Evolutionary conservation across 1,139 yeast genomes (phyloP).

Genomic region (Hyphopichia wangnamkhiaoensis): DNA sequence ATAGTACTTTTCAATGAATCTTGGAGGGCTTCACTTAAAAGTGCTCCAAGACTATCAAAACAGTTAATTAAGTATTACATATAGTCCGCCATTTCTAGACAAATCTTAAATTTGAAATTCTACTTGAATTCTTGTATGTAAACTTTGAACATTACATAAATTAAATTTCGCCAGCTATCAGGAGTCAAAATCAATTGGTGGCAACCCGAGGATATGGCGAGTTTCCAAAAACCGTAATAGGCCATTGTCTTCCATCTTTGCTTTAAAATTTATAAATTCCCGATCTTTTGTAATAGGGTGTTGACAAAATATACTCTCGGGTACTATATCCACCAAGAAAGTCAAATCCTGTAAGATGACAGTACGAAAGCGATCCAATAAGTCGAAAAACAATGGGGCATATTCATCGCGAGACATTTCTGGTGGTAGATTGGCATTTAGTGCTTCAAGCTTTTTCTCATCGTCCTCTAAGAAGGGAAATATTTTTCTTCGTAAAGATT

Average conservation of each 20-base stretch:
- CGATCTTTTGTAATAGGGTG: slow-evolving; percentile 8
- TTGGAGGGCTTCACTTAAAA: too few species aligned
- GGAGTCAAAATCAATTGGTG: too few species aligned
- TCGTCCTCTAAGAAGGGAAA: slow-evolving; percentile 10
- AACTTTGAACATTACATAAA: too few species aligned
- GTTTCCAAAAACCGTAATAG: too few species aligned
- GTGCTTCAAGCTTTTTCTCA: not conserved
- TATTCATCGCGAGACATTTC: not conserved
- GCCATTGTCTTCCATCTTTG: not conserved
- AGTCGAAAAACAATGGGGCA: slow-evolving; percentile 1
- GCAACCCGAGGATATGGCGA: too few species aligned
- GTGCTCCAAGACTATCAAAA: too few species aligned
- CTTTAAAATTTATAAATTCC: slow-evolving; percentile 6
- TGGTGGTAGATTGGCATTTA: not conserved
- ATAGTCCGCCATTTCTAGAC: too few species aligned
- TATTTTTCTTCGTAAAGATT: slow-evolving; percentile 5
- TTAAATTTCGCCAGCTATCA: too few species aligned
- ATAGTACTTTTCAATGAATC: too few species aligned
- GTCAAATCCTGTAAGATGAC: slow-evolving; percentile 9
- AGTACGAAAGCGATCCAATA: slow-evolving; percentile 5
- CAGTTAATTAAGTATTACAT: too few species aligned
- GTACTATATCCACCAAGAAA: not conserved
- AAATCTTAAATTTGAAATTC: too few species aligned
- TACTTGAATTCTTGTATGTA: too few species aligned
- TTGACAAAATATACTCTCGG: slow-evolving; percentile 7